These are phyloP conservation scores for Hericium erinaceus DNA, from an alignment of 768 basidiomycete species.

Conservation along the genomic window DNA sequence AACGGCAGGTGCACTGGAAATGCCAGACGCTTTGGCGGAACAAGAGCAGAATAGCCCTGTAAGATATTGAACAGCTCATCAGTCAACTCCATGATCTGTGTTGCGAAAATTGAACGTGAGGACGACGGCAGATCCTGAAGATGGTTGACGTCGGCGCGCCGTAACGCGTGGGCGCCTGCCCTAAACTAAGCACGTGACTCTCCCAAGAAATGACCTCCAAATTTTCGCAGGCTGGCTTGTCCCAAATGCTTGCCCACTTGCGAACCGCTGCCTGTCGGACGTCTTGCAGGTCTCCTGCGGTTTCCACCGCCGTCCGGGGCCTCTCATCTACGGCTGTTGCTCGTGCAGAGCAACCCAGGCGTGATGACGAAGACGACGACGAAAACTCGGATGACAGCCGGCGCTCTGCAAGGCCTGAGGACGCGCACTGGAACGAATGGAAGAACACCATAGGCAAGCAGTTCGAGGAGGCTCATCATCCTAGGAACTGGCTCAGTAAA, in stretches of 20 bases:
- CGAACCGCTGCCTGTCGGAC: background rate
- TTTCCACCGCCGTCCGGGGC: background rate
- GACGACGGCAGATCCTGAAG: background rate
- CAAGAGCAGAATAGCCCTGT: conserved; percentile 43
- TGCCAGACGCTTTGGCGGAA: conserved; percentile 30
- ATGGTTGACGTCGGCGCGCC: background rate
- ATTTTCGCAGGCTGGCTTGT: background rate
- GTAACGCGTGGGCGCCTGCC: conserved; percentile 4
- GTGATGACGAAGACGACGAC: too few relatives aligned
- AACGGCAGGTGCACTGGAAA: conserved; percentile 34
- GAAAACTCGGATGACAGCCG: background rate
- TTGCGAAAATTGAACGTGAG: background rate
- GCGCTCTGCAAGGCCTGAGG: background rate
- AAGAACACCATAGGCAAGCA: conserved; percentile 7
- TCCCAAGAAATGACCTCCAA: background rate
- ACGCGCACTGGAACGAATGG: conserved; percentile 3
- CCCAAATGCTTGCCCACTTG: background rate
- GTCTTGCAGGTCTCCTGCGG: background rate
- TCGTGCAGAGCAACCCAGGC: background rate
- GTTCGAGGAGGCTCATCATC: conserved; percentile 14
- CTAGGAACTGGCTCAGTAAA: conserved; percentile 56
- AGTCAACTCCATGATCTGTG: too few relatives aligned
- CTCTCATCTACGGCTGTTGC: background rate
- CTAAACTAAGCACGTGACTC: conserved; percentile 2
- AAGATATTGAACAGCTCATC: conserved; percentile 33